Base-by-base conservation (phyloP, 306 rosid genomes). In the Leucaena leucocephala region DNA sequence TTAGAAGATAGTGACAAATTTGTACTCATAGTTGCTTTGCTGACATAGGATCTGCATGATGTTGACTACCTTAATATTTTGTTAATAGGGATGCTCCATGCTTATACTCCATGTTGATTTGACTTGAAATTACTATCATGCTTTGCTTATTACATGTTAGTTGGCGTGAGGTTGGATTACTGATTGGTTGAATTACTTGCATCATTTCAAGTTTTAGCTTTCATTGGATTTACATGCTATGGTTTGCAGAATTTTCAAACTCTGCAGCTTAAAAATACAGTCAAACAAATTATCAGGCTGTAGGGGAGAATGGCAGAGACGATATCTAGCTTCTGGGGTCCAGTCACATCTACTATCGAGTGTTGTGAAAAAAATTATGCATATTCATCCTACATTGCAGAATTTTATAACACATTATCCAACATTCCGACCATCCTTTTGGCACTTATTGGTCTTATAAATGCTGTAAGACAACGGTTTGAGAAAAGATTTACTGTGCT, bases 401-500 rank as follows among this genome's bases (percentile, higher is more conserved):
- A 94, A 66, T 91, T 94, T 78, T 94, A 64, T 81, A 94, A 94
- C 90, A 94, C 98, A 36, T 43, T 91, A 52, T 92, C 98, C 52
- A 94, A 87, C 86, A 64, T 94, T 76, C 95, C 98, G 2, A 59
- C 92, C 89, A 84, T 94, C 88, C 82, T 88, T 76, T 86, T 94
- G 93, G 98, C 98, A 1, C 87, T 94, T 77, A 69, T 92, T 75
- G 98, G 98, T 76, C 97, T 94, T 83, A 79, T 90, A 85, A 91
- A 84, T 88, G 97, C 95, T 52, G 64, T 91, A 19, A 85, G 88
- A 48, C 97, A 92, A 81, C 94, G 92, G 73, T 94, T 94, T 76
- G 98, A 94, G 92, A 94, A 92, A 90, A 91, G 98, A 78, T 92
- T 94, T 87, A 85, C 91, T 55, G 91, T 94, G 61, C 98, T 94